A percentile compares a stretch with the other conserved stretches of the same genome.
Evolutionary conservation across 805 yeast genomes (phyloP).

Genomic region (Dipodascopsis tothii): DNA sequence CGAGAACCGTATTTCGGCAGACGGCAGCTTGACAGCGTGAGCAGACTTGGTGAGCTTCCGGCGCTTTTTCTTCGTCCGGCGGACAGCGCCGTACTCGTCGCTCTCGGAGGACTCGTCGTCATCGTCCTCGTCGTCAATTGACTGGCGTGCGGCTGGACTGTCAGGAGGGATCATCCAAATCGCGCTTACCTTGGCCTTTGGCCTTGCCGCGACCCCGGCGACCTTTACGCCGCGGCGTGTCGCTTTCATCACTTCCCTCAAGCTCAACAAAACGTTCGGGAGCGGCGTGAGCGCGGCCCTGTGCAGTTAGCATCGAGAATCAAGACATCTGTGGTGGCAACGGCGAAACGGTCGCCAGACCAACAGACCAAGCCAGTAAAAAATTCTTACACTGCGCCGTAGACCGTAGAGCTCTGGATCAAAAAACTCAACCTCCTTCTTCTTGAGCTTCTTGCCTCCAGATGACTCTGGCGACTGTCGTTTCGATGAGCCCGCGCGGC

Average conservation of each 20-base stretch:
- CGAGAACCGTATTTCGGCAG: conserved; percentile 51
- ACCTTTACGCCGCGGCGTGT: too few relatives aligned
- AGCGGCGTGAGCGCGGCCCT: conserved; percentile 30
- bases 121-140: conserved; percentile 4
- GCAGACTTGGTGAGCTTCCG: conserved; percentile 19
- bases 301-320: too few relatives aligned
- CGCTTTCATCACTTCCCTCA: too few relatives aligned
- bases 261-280: conserved; percentile 28
- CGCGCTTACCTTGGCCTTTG: too few relatives aligned
- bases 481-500: background rate
- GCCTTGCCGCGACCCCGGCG: background rate
- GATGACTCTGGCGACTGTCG: background rate
- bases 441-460: background rate
- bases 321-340: too few relatives aligned
- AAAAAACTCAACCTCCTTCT: conserved; percentile 10
- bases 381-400: conserved; percentile 33
- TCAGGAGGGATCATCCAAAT: too few relatives aligned
- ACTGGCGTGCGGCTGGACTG: too few relatives aligned
- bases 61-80: conserved; percentile 17
- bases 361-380: too few relatives aligned
- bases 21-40: conserved; percentile 3
- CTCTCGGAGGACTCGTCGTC: conserved; percentile 11
- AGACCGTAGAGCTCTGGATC: conserved; percentile 39
- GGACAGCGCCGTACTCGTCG: conserved; percentile 17
- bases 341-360: too few relatives aligned